Percentiles rank a stretch among this genome's conserved stretches.
phyloP scores from a whole-genome alignment of 805 yeast genomes.

The Lachancea sp. region DNA sequence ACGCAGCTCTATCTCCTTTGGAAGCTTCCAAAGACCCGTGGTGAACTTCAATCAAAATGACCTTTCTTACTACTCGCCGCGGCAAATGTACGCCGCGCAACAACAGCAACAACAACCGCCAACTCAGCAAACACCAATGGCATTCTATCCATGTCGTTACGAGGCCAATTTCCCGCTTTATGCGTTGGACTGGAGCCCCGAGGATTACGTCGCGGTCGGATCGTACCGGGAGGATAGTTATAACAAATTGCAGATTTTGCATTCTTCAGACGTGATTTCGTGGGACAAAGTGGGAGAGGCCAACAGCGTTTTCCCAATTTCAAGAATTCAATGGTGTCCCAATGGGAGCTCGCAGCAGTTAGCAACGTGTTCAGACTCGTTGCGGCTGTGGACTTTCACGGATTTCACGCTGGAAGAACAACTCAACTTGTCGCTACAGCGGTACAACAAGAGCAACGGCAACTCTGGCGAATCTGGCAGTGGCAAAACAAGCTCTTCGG shows the following conservation, averaged over 20 bases:
- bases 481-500: conserved; percentile 2
- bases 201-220: conserved; percentile 29
- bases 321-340: conserved; percentile 32
- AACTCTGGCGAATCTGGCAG: conserved; percentile 26
- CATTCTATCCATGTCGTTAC: conserved; percentile 21
- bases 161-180: conserved; percentile 26
- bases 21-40: conserved; percentile 17
- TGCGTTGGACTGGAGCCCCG: conserved; percentile 31
- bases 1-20: conserved; percentile 29
- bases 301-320: conserved; percentile 29
- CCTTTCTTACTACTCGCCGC: conserved; percentile 6
- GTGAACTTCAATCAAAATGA: conserved; percentile 7
- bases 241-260: conserved; percentile 55
- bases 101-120: conserved; percentile 7
- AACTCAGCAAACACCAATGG: conserved; percentile 3
- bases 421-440: conserved; percentile 37
- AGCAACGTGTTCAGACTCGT: conserved; percentile 33
- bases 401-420: conserved; percentile 35
- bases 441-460: conserved; percentile 31
- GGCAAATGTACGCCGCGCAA: conserved; percentile 7
- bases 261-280: conserved; percentile 54
- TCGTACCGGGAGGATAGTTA: conserved; percentile 72
- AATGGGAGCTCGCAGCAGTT: conserved; percentile 22
- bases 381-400: conserved; percentile 29
- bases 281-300: conserved; percentile 50